Percentiles rank a stretch among this genome's conserved stretches.
Conservation (phyloP, 176 grass and related monocot species). For the maize (Zea mays) region DNA sequence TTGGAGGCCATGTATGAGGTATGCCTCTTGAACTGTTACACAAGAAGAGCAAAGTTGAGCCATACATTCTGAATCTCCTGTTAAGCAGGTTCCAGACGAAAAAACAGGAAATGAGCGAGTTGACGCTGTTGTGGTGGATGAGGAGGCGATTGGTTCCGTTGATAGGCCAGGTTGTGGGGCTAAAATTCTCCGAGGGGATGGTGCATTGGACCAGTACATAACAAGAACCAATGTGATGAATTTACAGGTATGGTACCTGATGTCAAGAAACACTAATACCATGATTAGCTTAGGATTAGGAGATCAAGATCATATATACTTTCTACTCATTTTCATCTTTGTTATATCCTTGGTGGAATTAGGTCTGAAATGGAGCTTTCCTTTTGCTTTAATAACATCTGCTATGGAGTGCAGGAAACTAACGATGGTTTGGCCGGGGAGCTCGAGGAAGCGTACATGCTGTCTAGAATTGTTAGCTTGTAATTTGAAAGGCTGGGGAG, state of each 20-base stretch:
- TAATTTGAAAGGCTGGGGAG: slow-evolving; percentile 59
- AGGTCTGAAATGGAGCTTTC: not conserved
- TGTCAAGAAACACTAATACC: not conserved
- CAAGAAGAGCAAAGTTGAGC: not conserved
- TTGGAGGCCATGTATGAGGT: slow-evolving; percentile 99
- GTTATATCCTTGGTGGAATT: not conserved
- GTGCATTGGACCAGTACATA: slow-evolving; percentile 72
- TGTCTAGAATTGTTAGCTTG: slow-evolving; percentile 72
- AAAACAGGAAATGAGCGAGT: slow-evolving; percentile 72
- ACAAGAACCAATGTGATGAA: slow-evolving; percentile 50
- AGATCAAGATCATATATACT: not conserved
- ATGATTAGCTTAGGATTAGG: not conserved
- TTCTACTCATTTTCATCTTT: not conserved
- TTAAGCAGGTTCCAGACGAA: slow-evolving; percentile 73
- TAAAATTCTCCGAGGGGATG: slow-evolving; percentile 89
- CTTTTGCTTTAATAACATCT: slow-evolving; percentile 12
- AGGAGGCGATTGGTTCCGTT: slow-evolving; percentile 71
- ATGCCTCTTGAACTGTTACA: slow-evolving; percentile 38
- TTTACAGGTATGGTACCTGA: slow-evolving; percentile 34
- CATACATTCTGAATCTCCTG: slow-evolving; percentile 35
- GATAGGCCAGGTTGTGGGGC: slow-evolving; percentile 63
- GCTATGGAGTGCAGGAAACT: slow-evolving; percentile 42
- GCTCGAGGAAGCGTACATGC: slow-evolving; percentile 64
- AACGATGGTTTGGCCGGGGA: slow-evolving; percentile 55
- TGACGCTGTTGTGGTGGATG: slow-evolving; percentile 90